These are phyloP conservation scores for Suillus hirtellus DNA, from an alignment of 768 basidiomycete species.

Conservation along the genomic window DNA sequence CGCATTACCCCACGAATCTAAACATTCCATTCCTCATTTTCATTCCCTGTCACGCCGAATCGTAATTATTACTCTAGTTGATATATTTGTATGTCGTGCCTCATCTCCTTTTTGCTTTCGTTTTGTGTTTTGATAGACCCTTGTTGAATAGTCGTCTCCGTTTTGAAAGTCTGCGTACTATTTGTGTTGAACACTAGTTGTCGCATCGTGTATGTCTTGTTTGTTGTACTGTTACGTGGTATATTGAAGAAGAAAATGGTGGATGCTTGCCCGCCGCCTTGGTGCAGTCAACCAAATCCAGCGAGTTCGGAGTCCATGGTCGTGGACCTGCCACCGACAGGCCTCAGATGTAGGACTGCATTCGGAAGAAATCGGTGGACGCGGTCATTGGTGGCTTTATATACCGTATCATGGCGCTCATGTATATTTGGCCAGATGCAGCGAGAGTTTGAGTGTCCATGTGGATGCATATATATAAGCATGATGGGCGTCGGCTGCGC, in stretches of 20 bases:
- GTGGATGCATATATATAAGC: background rate
- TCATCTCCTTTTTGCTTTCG: constrained; percentile 12
- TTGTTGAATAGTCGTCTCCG: constrained; percentile 6
- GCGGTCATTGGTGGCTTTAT: background rate
- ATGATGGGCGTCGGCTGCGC: constrained; percentile 2
- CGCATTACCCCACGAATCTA: constrained; percentile 15
- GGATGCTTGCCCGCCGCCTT: background rate
- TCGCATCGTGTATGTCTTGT: constrained; percentile 14
- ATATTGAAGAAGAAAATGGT: constrained; percentile 1
- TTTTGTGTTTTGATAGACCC: constrained; percentile 11
- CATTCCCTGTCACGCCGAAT: constrained; percentile 5
- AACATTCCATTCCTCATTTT: constrained; percentile 8
- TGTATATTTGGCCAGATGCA: background rate
- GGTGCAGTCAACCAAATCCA: background rate
- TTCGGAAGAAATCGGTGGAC: background rate
- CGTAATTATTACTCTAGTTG: constrained; percentile 31
- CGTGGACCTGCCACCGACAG: background rate
- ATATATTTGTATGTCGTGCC: constrained; percentile 28
- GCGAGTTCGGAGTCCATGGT: background rate
- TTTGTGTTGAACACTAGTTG: constrained; percentile 9
- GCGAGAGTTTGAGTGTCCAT: background rate
- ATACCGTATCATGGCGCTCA: background rate
- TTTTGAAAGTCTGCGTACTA: constrained; percentile 6
- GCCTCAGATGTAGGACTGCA: background rate
- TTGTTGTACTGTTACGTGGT: constrained; percentile 13